Base-by-base conservation (phyloP, 345 rosid species). In the Laguncularia racemosa region DNA sequence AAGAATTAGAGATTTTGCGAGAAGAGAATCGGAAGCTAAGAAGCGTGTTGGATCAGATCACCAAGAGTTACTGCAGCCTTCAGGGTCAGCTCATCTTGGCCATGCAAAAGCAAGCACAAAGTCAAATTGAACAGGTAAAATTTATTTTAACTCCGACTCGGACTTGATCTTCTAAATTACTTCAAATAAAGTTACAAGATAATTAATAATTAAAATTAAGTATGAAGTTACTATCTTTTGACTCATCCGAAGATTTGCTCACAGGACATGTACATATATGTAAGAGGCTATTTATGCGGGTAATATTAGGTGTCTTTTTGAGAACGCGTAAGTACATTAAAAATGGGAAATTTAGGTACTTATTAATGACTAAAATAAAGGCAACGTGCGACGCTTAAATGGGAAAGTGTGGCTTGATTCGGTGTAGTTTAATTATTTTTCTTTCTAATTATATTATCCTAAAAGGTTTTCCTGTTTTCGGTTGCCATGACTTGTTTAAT, bases 11-110 rank as follows among this genome's bases (percentile, higher is more conserved):
- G 67, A 82, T 69, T 55, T 73, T 83, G 55, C 74, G 76, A 8
- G 84, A 85, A 20, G 99, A 93, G 79, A 93, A 93, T 55, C 67
- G 60, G 65, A 82, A 71, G 65, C 75, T 93, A 53, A 77, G 68
- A 65, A 69, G 67, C 76, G 62, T 58, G 84, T 61, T 93, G 73
- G 86, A 79, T 58, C 95, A 84, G 75, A 71, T 84, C 56, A 69
- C 76, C 47, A 72, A 44, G 67, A 82, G 63, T 40, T 89, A 78
- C 82, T 73, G 53, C 20, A 81, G 74, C 14, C 78, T 93, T 17
- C 90, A 85, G 20, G 69, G 78, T 67, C 88, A 85, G 62, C 77
- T 93, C 54, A 50, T 76, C 61, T 28, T 77, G 64, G 83, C 81
- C 43, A 82, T 68, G 76, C 84, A 79, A 52, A 76, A 75, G 48